Conservation (phyloP, 345 rosid species). For the Euphorbia lathyris region DNA sequence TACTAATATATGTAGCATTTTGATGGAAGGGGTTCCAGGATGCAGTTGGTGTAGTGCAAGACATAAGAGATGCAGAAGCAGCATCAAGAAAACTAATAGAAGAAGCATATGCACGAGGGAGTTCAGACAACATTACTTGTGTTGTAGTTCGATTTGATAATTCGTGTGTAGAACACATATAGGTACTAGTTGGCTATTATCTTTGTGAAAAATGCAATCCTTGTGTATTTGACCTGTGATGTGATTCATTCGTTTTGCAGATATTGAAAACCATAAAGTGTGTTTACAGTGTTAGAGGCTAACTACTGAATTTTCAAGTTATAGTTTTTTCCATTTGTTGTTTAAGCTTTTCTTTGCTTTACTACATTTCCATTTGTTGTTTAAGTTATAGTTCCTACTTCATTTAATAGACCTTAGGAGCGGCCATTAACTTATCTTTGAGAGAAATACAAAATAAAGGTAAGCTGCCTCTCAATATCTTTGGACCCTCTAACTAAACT, state of each 20-base stretch:
- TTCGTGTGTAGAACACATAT: constrained; percentile 3
- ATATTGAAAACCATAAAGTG: background rate
- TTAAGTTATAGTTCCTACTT: no score
- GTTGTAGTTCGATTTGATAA: constrained; percentile 39
- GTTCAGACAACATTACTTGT: constrained; percentile 54
- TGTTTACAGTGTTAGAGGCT: background rate
- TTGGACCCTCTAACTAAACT: no score
- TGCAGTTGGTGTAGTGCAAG: constrained; percentile 40
- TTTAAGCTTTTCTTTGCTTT: background rate
- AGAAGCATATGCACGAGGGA: constrained; percentile 45
- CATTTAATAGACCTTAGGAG: no score
- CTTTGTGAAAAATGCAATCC: background rate
- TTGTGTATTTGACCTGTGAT: background rate
- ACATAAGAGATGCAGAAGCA: constrained; percentile 38
- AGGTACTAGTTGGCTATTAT: background rate
- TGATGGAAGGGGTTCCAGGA: constrained; percentile 28
- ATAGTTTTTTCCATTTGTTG: constrained; percentile 19
- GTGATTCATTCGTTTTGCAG: background rate
- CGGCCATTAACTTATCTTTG: no score
- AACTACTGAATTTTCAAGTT: constrained; percentile 15
- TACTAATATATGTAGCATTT: background rate
- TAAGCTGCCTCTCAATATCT: no score
- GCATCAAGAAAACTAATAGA: constrained; percentile 43
- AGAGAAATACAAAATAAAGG: no score
- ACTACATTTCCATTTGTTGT: no score